Evolutionary conservation across 192 early-diverging fungal species (phyloP).

Genomic region (Coemansia sp.): DNA sequence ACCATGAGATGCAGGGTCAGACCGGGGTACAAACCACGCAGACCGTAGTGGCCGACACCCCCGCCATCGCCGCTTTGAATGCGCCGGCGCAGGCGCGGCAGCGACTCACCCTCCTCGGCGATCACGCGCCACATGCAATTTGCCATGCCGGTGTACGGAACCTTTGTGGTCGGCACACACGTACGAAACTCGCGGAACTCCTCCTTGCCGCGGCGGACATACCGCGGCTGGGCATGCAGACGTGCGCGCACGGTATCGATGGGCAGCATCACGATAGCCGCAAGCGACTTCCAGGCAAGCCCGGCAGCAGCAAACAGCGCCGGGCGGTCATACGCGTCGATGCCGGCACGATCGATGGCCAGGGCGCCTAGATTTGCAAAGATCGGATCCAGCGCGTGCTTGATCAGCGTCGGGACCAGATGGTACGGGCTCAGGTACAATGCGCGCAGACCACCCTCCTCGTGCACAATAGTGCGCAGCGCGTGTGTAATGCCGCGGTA

Average conservation of each 20-base stretch:
- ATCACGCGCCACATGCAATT: conserved; percentile 66
- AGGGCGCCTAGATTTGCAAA: conserved; percentile 63
- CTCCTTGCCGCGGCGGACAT: conserved; percentile 6
- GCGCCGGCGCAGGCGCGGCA: conserved; percentile 7
- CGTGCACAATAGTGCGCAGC: conserved; percentile 66
- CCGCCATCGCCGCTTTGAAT: conserved; percentile 1
- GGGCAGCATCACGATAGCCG: conserved; percentile 73
- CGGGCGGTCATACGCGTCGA: conserved; percentile 59
- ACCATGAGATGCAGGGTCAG: conserved; percentile 62
- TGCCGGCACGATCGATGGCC: conserved; percentile 60
- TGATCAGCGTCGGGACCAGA: conserved; percentile 72
- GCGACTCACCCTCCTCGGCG: conserved; percentile 66
- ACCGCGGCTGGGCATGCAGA: conserved; percentile 75
- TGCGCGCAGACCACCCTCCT: conserved; percentile 68
- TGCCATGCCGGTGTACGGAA: conserved; percentile 71
- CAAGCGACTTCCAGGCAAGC: conserved; percentile 65
- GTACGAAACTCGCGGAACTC: conserved; percentile 56
- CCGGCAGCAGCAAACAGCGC: conserved; percentile 58
- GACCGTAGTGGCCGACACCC: conserved; percentile 51
- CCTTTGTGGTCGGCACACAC: conserved; percentile 59
- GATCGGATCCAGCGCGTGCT: conserved; percentile 71
- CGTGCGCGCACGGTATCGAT: conserved; percentile 84
- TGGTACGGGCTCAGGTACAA: conserved; percentile 69
- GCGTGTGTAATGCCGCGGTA: conserved; percentile 80
- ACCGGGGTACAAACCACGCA: conserved; percentile 67